Conservation (phyloP, 2,329 filamentous ascomycete genomes). For the Trichophyton equinum region DNA sequence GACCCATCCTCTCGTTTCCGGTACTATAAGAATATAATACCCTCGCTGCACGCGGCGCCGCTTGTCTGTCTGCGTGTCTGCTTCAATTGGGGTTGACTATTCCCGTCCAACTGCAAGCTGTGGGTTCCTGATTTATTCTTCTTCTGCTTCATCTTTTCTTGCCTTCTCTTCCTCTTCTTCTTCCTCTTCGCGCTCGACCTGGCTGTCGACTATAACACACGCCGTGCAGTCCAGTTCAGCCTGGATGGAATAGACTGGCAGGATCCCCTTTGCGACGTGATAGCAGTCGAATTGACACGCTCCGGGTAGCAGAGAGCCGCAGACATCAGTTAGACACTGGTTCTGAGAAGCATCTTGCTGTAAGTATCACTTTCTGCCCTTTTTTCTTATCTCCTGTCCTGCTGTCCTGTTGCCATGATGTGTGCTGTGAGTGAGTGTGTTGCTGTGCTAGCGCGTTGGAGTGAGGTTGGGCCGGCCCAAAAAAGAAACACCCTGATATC, state of each 20-base stretch:
- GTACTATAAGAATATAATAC: background rate
- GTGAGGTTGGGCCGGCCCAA: background rate
- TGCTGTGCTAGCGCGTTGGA: background rate
- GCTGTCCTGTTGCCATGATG: background rate
- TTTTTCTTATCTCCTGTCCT: background rate
- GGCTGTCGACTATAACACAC: constrained; percentile 6
- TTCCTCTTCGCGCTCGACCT: constrained; percentile 6
- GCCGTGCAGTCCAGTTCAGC: background rate
- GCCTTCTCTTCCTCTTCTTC: background rate
- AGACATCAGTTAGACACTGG: background rate
- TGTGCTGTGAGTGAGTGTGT: background rate
- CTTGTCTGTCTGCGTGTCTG: background rate
- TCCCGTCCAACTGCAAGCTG: background rate
- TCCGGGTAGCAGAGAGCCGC: background rate
- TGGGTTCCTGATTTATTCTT: background rate
- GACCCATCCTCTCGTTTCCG: constrained; percentile 7
- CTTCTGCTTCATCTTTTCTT: background rate
- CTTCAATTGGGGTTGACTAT: background rate
- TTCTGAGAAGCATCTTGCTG: background rate
- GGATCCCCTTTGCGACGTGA: background rate
- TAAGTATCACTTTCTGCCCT: background rate
- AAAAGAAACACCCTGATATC: background rate
- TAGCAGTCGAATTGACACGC: background rate
- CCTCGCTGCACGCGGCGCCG: background rate
- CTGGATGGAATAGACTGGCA: background rate